Base-by-base conservation (phyloP, 2,329 filamentous ascomycete genomes). In the Nemania bipapillata region DNA sequence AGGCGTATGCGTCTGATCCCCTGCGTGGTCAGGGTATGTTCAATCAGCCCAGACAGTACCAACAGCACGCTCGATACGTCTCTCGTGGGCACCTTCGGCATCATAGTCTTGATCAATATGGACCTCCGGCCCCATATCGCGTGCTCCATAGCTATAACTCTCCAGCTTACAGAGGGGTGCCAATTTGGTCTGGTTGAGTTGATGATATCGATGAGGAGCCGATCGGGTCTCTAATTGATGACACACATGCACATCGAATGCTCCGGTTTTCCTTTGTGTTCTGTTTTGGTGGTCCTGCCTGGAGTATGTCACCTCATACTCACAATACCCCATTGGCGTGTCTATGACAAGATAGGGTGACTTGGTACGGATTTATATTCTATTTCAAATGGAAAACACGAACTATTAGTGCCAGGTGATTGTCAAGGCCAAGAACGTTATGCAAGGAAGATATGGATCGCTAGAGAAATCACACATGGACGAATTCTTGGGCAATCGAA, bases 101-200 rank as follows among this genome's bases (percentile, higher is more conserved):
- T 69, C 77, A 78, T 45, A 84, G 81, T 69, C 73, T 77, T 47
- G 80, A 78, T 40, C 76, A 76, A 20, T 65, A 75, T 54, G 74
- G 69, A 26, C 75, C 69, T 5, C 72, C 78, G 32, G 76, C 77
- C 12, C 85, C 84, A 8, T 88, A 85, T 68, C 84, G 86, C 1
- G 80, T 88, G 11, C 78, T 88, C 8, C 86, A 88, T 77, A 88
- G 86, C 77, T 87, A 88, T 72, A 86, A 87, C 74, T 86, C 86
- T 3, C 86, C 86, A 4, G 85, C 86, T 5, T 88, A 89, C 72
- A 82, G 82, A 30, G 81, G 84, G 40, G 83, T 80, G 2, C 86
- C 86, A 0, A 86, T 88, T n/a, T 87, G 86, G 85, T 82, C 84
- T n/a, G 86, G 70, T 28, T 69, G 40, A 59, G 42, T 61, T 22